phyloP scores from a whole-genome alignment of 225 moss, liverwort and hornwort genomes.

The Marchantia paleacea region DNA sequence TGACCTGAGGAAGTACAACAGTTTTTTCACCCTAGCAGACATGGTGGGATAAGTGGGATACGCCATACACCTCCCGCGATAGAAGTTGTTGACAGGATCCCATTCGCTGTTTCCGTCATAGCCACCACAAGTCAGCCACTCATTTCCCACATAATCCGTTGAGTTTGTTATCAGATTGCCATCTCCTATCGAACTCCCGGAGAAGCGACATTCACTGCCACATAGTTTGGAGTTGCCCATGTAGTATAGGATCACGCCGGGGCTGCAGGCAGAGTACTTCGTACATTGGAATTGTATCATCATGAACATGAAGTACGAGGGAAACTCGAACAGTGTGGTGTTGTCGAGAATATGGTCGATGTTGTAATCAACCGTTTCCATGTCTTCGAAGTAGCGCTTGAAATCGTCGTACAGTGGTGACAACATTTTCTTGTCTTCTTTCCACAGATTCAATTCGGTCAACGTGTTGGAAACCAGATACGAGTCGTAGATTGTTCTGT shows the following conservation, averaged over 20 bases:
- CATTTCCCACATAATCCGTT: neutral
- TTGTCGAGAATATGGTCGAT: neutral
- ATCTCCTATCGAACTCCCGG: too few species aligned
- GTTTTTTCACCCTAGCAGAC: neutral
- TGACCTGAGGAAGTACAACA: neutral
- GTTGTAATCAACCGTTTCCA: neutral
- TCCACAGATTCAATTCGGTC: neutral
- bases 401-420: neutral
- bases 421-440: neutral
- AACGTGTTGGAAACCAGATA: neutral
- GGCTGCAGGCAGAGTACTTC: neutral
- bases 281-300: neutral
- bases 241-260: neutral
- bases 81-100: neutral
- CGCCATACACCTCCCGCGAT: neutral
- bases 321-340: neutral
- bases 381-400: neutral
- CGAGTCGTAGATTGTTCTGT: neutral
- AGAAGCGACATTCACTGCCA: neutral
- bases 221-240: neutral
- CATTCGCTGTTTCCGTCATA: neutral
- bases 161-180: neutral
- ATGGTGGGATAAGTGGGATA: neutral
- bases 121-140: neutral
- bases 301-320: constrained; percentile 1